Percentiles rank a stretch among this genome's conserved stretches.
Conservation (phyloP, 305 asterid species). For the Plantago coronopus region DNA sequence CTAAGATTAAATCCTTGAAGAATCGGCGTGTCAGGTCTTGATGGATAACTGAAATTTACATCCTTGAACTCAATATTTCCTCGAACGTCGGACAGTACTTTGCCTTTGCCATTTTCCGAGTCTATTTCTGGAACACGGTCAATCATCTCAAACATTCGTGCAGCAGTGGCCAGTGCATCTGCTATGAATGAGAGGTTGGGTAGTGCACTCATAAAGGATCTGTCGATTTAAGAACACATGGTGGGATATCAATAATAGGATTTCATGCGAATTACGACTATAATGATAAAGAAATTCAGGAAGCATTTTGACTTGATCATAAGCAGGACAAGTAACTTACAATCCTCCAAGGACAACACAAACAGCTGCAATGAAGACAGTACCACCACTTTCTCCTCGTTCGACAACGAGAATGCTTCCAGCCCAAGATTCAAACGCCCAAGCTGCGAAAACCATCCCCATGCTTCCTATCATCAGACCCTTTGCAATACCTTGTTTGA, state of each 20-base stretch:
- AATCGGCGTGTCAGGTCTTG: slow-evolving; percentile 45
- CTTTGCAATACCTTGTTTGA: slow-evolving; percentile 61
- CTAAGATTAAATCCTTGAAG: slow-evolving; percentile 51
- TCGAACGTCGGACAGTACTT: slow-evolving; percentile 31
- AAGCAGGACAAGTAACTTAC: slow-evolving; percentile 40
- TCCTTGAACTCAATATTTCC: slow-evolving; percentile 71
- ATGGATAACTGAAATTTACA: slow-evolving; percentile 61
- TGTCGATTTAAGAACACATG: slow-evolving; percentile 24
- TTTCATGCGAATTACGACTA: background rate
- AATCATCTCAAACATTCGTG: slow-evolving; percentile 47
- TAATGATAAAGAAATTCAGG: background rate
- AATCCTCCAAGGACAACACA: slow-evolving; percentile 66
- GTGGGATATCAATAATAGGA: background rate
- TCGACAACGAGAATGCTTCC: slow-evolving; percentile 64
- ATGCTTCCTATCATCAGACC: slow-evolving; percentile 81
- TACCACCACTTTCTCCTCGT: slow-evolving; percentile 68
- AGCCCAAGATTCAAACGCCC: slow-evolving; percentile 80
- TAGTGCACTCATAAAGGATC: slow-evolving; percentile 68
- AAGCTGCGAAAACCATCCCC: slow-evolving; percentile 57
- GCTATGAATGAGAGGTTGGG: slow-evolving; percentile 57
- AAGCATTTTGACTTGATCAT: no score
- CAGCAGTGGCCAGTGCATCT: slow-evolving; percentile 49
- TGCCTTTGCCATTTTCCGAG: slow-evolving; percentile 40
- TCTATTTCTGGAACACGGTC: slow-evolving; percentile 50
- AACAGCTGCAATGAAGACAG: slow-evolving; percentile 56